Evolutionary conservation across 2,329 filamentous ascomycete species (phyloP), one percentile per base, ranked within the genome.

Genomic region (Colletotrichum orchidophilum): DNA sequence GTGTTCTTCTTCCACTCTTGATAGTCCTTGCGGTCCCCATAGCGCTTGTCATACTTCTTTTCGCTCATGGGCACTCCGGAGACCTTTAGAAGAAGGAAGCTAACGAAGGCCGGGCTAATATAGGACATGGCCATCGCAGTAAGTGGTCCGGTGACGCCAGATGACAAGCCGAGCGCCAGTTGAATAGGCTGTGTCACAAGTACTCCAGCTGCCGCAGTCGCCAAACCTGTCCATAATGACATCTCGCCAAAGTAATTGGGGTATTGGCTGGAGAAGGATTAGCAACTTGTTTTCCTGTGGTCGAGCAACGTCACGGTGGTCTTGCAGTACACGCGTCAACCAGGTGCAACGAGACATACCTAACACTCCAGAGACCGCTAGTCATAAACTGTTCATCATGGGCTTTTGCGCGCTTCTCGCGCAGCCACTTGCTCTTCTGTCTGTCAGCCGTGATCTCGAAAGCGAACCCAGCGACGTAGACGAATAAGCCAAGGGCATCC

Each of bases 161-260:
- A 84, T 9, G 84, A 82, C 46, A 92, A 76, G 0, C 90, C 90
- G 76, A 93, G 85, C 0, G 87, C 89, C 1, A 83, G 76, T 77
- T 90, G 88, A 1, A 88, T 87, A 0, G 87, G 85, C n/a, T 80
- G 81, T 15, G 83, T 82, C 1, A 87, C 79, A 59, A 94, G 81
- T 1, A 89, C 82, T 1, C 90, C 90, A 0, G 86, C 88, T 0
- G 89, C 86, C 1, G 84, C 80, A 5, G 88, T 87, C 0, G 91
- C 90, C 69, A 93, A 87, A 1, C 92, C 91, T 0, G 87, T 90
- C 92, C 91, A 94, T 35, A 94, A 82, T 12, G 89, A 91, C 31
- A 85, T 86, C 79, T 93, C 91, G n/a, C 91, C 92, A 77, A 93
- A 92, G 81, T 93, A 93, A 76, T 93, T 92, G 0, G 91, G 91